Base-by-base conservation (phyloP, 768 basidiomycete genomes). In the Cyclocybe aegerita region DNA sequence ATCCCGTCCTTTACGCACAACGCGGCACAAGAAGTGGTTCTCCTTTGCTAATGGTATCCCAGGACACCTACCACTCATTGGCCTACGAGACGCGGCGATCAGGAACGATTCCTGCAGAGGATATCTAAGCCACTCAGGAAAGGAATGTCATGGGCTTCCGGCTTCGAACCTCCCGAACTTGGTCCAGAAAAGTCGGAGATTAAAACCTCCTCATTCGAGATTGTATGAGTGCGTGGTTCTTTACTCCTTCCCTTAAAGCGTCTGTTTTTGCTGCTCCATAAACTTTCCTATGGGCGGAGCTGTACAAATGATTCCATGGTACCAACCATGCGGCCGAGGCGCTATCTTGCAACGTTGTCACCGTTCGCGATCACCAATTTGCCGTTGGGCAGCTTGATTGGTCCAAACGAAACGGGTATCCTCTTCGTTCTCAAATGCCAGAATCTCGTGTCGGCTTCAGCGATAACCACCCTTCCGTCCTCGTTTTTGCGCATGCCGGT, bases 111-210 rank as follows among this genome's bases (percentile, higher is more conserved):
- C 4, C 11, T 31, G 10, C 43, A n/a, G n/a, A 41, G 17, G 14
- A 30, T 4, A 15, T 7, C 36, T 4, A 37, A 37, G 36, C 15
- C 36, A 11, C 11, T 23, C 23, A 23, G 23, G 4, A 23, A 23
- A 23, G 23, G 23, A 23, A 23, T 23, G 23, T 23, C 23, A 23
- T 23, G 23, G 23, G 23, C 17, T 29, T 42, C 29, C 40, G 14
- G 40, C 40, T 23, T 42, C 29, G 4, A 37, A 37, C 11, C 36
- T 37, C 11, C 36, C 36, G 40, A 17, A 29, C 40, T 16, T 16
- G 5, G 11, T 50, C 38, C 51, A 12, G 44, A 10, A 37, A 32
- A 43, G 31, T 39, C 51, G 55, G 51, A 53, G 43, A 56, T 56
- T 48, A 56, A 56, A 52, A 31, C 29, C 46, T 12, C 39, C 14